phyloP scores from a whole-genome alignment of 164 flowering plant species.

The Echeveria elegans region DNA sequence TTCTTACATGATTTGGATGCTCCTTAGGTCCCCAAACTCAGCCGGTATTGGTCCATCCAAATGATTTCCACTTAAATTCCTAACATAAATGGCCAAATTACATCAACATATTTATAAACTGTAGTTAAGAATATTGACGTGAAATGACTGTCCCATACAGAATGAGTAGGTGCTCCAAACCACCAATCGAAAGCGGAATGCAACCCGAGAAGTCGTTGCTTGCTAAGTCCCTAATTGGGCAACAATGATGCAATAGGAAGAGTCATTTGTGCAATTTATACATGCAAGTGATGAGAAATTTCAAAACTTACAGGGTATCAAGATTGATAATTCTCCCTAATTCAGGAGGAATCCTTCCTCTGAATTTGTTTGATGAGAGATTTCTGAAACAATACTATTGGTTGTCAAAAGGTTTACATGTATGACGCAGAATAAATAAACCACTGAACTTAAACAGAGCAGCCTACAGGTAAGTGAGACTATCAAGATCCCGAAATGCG shows the following conservation, averaged over 20 bases:
- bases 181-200: conserved; percentile 75
- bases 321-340: conserved; percentile 78
- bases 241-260: background rate
- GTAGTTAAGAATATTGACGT: background rate
- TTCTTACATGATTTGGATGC: conserved; percentile 63
- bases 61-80: conserved; percentile 59
- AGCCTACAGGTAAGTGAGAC: conserved; percentile 80
- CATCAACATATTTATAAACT: no score
- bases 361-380: conserved; percentile 69
- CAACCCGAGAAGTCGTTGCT: conserved; percentile 60
- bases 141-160: conserved; percentile 31
- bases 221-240: conserved; percentile 63
- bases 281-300: background rate
- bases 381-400: conserved; percentile 33
- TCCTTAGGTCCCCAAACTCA: conserved; percentile 75
- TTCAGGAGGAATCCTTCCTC: conserved; percentile 58
- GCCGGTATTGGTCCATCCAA: conserved; percentile 56
- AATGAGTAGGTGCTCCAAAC: conserved; percentile 75
- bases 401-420: background rate
- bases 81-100: conserved; percentile 8
- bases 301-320: conserved; percentile 62
- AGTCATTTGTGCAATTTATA: background rate
- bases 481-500: conserved; percentile 52
- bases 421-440: background rate
- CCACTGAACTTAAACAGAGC: background rate